Evolutionary conservation across 192 early-diverging fungal species (phyloP).

Genomic region (Podila horticola): DNA sequence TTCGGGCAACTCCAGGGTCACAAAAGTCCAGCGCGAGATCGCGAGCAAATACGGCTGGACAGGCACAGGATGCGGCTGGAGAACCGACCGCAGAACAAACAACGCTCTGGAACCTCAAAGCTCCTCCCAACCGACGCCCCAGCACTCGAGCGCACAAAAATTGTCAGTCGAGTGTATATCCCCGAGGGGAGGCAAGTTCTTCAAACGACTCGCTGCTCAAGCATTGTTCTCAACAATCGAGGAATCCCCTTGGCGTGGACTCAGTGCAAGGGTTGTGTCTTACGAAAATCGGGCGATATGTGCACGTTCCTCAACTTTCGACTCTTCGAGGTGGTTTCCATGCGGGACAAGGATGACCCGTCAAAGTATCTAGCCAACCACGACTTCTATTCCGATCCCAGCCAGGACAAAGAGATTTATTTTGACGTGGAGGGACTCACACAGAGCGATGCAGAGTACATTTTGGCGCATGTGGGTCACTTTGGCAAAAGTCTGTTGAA

Average conservation of each 20-base stretch:
- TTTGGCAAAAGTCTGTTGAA: background rate
- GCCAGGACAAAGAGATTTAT: background rate
- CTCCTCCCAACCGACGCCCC: background rate
- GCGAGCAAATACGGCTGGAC: background rate
- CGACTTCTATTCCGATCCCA: slow-evolving; percentile 20
- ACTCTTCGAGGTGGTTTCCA: background rate
- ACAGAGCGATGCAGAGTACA: background rate
- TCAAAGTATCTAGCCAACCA: background rate
- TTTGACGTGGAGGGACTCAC: background rate
- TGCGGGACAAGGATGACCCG: background rate
- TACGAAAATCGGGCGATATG: background rate
- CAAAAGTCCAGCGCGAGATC: background rate
- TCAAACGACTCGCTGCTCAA: background rate
- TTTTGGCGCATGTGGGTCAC: background rate
- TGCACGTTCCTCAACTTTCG: slow-evolving; percentile 9
- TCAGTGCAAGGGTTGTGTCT: background rate
- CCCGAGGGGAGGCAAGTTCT: background rate
- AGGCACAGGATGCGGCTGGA: background rate
- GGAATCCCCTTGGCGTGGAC: background rate
- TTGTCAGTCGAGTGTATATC: background rate
- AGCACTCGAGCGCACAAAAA: background rate
- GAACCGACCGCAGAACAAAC: too few species aligned
- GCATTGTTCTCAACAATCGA: too few species aligned
- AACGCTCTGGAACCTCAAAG: too few species aligned
- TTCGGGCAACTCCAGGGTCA: background rate